These are phyloP conservation scores for Ceriops decandra DNA, from an alignment of 345 rosid genomes.

Conservation along the genomic window DNA sequence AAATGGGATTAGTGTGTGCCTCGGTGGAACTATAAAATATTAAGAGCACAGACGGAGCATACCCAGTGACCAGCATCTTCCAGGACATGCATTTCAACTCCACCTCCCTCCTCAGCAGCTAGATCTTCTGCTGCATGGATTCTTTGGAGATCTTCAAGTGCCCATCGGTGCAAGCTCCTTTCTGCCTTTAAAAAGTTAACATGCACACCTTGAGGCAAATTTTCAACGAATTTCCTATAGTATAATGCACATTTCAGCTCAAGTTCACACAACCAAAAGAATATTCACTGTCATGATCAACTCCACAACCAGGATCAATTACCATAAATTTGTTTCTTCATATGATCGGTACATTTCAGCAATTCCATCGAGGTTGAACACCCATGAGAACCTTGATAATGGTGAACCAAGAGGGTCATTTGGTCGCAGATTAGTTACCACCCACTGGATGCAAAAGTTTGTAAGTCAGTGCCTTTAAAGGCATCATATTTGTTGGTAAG, in stretches of 20 bases:
- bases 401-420: constrained; percentile 27
- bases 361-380: constrained; percentile 76
- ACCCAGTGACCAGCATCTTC: constrained; percentile 99
- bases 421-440: constrained; percentile 72
- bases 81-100: constrained; percentile 93
- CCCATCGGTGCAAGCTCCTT: constrained; percentile 97
- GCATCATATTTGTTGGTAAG: background rate
- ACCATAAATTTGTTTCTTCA: constrained; percentile 94
- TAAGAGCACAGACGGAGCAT: constrained; percentile 13
- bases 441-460: constrained; percentile 60
- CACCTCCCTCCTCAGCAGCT: constrained; percentile 85
- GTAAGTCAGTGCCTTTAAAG: constrained; percentile 2
- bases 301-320: constrained; percentile 10
- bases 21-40: too few species aligned
- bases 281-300: background rate
- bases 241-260: background rate
- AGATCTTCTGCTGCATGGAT: constrained; percentile 88
- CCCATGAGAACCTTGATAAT: constrained; percentile 73
- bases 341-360: constrained; percentile 73
- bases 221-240: constrained; percentile 77
- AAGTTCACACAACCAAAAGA: background rate
- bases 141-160: constrained; percentile 82
- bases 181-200: constrained; percentile 90
- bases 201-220: constrained; percentile 82
- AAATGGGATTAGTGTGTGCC: too few species aligned